Conservation (phyloP, 805 yeast species). For the Nadsonia fulvescens region DNA sequence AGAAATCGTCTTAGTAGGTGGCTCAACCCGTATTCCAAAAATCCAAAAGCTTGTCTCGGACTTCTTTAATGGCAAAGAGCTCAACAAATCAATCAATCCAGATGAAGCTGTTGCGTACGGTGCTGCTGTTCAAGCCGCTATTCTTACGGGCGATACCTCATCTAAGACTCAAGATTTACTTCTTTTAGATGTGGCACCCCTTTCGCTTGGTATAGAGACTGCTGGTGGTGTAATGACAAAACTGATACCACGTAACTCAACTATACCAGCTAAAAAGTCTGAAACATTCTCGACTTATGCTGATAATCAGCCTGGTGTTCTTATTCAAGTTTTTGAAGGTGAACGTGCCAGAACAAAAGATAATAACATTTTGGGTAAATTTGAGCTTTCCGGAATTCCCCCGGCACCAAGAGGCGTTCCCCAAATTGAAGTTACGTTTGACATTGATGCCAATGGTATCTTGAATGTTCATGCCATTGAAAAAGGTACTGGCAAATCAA, state of each 20-base stretch:
- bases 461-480: constrained; percentile 84
- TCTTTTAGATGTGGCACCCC: constrained; percentile 88
- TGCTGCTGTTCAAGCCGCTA: constrained; percentile 96
- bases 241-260: constrained; percentile 90
- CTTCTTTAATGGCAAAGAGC: constrained; percentile 91
- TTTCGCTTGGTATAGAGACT: constrained; percentile 89
- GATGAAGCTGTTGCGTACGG: constrained; percentile 98
- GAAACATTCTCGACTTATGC: constrained; percentile 92
- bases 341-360: constrained; percentile 90
- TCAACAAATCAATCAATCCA: constrained; percentile 87
- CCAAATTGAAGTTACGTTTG: constrained; percentile 91
- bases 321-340: constrained; percentile 95
- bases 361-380: constrained; percentile 87
- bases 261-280: constrained; percentile 92
- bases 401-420: constrained; percentile 99
- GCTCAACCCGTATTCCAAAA: constrained; percentile 93
- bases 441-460: constrained; percentile 90
- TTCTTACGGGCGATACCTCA: constrained; percentile 83
- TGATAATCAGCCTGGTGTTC: constrained; percentile 97
- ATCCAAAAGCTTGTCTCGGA: constrained; percentile 85
- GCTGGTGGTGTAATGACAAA: constrained; percentile 98
- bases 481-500: constrained; percentile 94
- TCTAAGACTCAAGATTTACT: constrained; percentile 86
- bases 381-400: constrained; percentile 89
- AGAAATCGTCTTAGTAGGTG: constrained; percentile 88